Evolutionary conservation across 768 basidiomycete species (phyloP), one percentile per base, ranked within the genome.

Genomic region (Boletus reticulatus): DNA sequence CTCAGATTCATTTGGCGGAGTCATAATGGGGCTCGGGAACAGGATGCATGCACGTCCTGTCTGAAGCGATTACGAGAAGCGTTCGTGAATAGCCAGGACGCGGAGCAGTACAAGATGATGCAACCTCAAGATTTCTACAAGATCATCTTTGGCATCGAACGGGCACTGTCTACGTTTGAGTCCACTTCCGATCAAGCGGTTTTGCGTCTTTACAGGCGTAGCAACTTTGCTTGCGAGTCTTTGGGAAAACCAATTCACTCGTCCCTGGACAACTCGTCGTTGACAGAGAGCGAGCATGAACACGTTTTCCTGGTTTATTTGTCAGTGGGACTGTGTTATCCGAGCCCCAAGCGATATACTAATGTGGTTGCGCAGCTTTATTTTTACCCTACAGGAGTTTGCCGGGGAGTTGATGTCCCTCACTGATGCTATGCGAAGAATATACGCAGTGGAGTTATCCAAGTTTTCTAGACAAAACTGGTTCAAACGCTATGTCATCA

Each of bases 371-470:
- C 46, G 24, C 59, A 97, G 94, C 76, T 98, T 96, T 73, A 89
- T 97, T 60, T 99, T 98, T 72, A 96, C 94, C 0, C 70, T 98
- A 43, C 94, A 99, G 72, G 97, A 98, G 67, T 98, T 98, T 67
- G 83, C 92, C 9, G 78, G 81, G 55, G 96, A 98, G 70, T 72
- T 96, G 48, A 77, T 88, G 32, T 84, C 84, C 19, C 82, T 98
- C 12, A 80, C 92, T 0, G 91, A 94, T 67, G 87, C 91, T 9
- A 90, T 98, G 79, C 79, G 84, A 48, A 79, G 87, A 53, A 86
- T 98, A 44, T 87, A 89, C 52, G 79, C 75, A 51, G 81, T 84
- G 38, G 88, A 92, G 66, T 78, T 82, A 52, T 76, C 78, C 24
- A 73, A 74, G 43, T 65, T 68, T 0, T 64, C 65, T 16, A 61